A percentile compares a stretch with the other conserved stretches of the same genome.
phyloP scores from a whole-genome alignment of 768 basidiomycete species.

The Suillus subluteus region DNA sequence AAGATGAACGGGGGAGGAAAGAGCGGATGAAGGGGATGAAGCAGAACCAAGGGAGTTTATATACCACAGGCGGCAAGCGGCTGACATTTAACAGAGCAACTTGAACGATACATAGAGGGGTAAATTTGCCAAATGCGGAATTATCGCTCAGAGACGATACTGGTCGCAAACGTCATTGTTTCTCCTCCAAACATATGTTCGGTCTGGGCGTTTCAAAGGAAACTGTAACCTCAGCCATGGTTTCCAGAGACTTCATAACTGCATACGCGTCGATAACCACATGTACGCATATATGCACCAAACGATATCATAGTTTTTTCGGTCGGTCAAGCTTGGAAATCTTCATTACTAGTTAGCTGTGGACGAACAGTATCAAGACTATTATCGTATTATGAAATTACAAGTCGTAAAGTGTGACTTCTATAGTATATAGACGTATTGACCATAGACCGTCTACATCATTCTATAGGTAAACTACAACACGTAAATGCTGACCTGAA shows the following conservation, averaged over 20 bases:
- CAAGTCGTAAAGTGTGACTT: too few species aligned
- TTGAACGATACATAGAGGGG: neutral
- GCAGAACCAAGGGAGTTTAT: neutral
- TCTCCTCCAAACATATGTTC: too few species aligned
- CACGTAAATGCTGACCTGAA: constrained; percentile 42
- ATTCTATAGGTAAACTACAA: too few species aligned
- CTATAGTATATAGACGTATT: too few species aligned
- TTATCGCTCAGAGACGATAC: neutral
- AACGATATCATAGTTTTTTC: neutral
- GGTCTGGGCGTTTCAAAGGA: too few species aligned
- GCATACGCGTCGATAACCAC: neutral
- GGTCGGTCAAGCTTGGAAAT: neutral
- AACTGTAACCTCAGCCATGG: neutral
- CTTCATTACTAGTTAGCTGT: neutral
- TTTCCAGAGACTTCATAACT: neutral
- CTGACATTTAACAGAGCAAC: neutral
- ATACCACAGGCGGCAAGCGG: neutral
- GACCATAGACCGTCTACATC: too few species aligned
- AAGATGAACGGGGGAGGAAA: neutral
- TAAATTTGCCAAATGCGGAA: neutral
- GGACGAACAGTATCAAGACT: too few species aligned
- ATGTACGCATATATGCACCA: neutral
- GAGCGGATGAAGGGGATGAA: neutral
- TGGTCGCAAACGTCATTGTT: too few species aligned
- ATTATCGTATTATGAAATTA: too few species aligned